phyloP scores from a whole-genome alignment of 768 basidiomycete species.

The Rhodotorula babjevae region DNA sequence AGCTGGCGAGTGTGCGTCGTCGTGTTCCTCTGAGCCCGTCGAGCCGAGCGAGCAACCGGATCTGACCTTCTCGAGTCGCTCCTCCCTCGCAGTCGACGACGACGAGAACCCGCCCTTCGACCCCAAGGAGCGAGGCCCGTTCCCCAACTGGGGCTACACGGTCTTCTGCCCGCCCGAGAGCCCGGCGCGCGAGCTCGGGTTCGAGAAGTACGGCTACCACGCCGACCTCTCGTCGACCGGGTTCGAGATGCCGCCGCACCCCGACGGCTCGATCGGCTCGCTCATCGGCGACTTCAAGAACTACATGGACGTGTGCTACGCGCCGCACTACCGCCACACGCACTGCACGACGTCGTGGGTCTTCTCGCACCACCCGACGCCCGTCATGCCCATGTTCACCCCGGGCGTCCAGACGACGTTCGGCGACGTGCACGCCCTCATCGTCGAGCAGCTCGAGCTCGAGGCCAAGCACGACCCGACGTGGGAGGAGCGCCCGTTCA shows the following conservation, averaged over 20 bases:
- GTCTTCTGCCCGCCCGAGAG: conserved; percentile 39
- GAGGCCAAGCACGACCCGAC: conserved; percentile 41
- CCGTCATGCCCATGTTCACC: conserved; percentile 41
- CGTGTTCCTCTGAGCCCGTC: too few species aligned
- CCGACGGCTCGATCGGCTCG: conserved; percentile 30
- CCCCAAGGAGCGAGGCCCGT: conserved; percentile 29
- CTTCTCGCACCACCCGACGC: conserved; percentile 40
- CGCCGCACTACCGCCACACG: conserved; percentile 43
- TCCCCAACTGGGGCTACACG: conserved; percentile 41
- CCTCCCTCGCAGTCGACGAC: conserved; percentile 27
- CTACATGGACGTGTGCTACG: conserved; percentile 43
- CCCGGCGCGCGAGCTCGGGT: conserved; percentile 35
- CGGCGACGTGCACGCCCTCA: conserved; percentile 43
- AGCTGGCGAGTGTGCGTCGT: conserved; percentile 34
- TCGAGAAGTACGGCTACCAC: conserved; percentile 40
- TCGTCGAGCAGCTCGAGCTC: conserved; percentile 43
- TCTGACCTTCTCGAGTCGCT: neutral
- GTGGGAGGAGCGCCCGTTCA: conserved; percentile 50
- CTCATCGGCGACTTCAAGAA: conserved; percentile 34
- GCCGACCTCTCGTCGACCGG: conserved; percentile 27
- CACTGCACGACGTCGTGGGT: conserved; percentile 42
- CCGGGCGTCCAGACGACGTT: conserved; percentile 41
- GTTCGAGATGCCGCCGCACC: conserved; percentile 31
- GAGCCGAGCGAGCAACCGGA: too few species aligned
- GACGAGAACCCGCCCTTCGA: conserved; percentile 31